phyloP scores from a whole-genome alignment of 139 green algal species.

The Auxenochlorella pyrenoidosa region DNA sequence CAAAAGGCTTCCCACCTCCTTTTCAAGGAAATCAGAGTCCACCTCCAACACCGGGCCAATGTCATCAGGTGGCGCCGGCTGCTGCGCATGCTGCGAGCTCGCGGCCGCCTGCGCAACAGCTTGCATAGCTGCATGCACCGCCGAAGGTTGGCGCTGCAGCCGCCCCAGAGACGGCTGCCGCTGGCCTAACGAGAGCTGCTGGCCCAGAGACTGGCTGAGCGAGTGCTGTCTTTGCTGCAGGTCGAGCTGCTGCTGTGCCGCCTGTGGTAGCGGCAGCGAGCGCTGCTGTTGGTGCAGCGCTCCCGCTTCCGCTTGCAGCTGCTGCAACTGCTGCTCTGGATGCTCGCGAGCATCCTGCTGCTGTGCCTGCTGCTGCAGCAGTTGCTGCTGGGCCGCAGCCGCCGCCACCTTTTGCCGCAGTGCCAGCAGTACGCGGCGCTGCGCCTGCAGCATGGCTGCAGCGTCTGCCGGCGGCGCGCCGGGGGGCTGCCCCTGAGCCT shows the following conservation, averaged over 20 bases:
- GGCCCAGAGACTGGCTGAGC: neutral
- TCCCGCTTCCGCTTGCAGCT: neutral
- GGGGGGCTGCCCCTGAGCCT: neutral
- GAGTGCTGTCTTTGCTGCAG: neutral
- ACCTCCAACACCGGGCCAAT: slow-evolving; percentile 11
- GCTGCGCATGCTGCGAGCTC: neutral
- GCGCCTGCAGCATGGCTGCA: neutral
- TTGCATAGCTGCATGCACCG: no score
- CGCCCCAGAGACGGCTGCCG: neutral
- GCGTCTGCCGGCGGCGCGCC: neutral
- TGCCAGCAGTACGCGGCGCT: neutral
- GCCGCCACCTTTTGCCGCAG: slow-evolving; percentile 6
- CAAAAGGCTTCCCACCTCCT: neutral
- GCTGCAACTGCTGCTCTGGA: neutral
- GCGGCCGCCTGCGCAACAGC: no score
- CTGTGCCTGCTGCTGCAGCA: neutral
- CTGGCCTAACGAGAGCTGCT: neutral
- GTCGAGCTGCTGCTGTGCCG: neutral
- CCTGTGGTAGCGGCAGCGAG: neutral
- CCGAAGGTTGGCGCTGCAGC: no score
- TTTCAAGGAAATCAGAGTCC: neutral
- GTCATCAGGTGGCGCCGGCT: neutral
- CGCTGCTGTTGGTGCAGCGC: neutral
- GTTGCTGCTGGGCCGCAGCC: neutral
- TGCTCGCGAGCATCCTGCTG: neutral